Conservation (phyloP, 176 grass and related monocot genomes). For the Carex myosuroides region DNA sequence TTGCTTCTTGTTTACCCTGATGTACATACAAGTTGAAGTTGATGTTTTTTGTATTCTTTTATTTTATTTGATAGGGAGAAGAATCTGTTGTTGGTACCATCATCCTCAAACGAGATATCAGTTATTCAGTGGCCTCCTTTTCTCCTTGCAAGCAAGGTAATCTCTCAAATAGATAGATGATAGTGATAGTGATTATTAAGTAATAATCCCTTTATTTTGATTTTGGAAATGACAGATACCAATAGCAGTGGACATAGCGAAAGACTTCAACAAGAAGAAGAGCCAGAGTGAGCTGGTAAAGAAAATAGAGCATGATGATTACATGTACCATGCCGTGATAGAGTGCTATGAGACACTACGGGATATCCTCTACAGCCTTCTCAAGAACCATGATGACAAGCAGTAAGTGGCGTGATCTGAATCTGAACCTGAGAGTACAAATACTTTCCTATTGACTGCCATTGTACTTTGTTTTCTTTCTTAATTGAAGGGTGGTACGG, state of each 20-base stretch:
- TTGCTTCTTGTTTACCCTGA: background rate
- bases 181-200: background rate
- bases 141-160: constrained; percentile 95
- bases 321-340: constrained; percentile 57
- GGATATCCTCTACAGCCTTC: constrained; percentile 47
- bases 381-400: constrained; percentile 34
- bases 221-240: constrained; percentile 55
- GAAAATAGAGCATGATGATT: constrained; percentile 55
- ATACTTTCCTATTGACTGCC: background rate
- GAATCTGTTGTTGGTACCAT: constrained; percentile 77
- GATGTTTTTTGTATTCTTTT: constrained; percentile 5
- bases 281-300: constrained; percentile 54
- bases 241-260: constrained; percentile 82
- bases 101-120: constrained; percentile 31
- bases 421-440: constrained; percentile 6
- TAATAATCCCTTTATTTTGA: background rate
- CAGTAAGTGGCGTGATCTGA: constrained; percentile 28
- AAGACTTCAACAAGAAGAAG: constrained; percentile 61
- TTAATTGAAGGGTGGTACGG: constrained; percentile 39
- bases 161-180: background rate
- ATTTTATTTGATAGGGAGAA: constrained; percentile 54
- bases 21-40: constrained; percentile 4
- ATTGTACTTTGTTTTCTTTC: constrained; percentile 12
- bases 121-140: constrained; percentile 92
- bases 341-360: constrained; percentile 72